Base-by-base conservation (phyloP, 2,329 filamentous ascomycete species). In the Polychaeton citri region DNA sequence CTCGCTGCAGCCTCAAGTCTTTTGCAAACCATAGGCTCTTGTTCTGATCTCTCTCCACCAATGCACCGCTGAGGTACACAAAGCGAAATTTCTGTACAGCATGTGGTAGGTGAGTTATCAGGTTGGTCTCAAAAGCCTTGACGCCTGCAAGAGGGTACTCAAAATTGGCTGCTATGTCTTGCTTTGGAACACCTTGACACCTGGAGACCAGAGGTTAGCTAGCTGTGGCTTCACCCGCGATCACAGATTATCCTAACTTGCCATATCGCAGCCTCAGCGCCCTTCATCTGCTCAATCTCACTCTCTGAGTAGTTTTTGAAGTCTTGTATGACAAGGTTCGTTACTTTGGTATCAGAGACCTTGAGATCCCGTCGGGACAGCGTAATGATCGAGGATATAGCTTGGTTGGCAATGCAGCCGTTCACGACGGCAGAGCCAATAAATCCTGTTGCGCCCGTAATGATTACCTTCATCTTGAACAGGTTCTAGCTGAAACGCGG, bases 361-460 rank as follows among this genome's bases (percentile, higher is more conserved):
- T 60, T 52, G 1, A 72, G 56, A 4, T 62, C 54, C 12, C 63
- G 64, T 7, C 72, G 64, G 3, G 66, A 66, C 8, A 76, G 57
- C 13, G 67, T 63, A 35, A 71, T 53, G 24, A 74, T 54, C 16
- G 65, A 66, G 0, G 64, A 69, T 46, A 77, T 66, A 37, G 50
- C 43, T 2, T 61, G 52, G 40, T 65, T 55, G 2, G 49, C 47
- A 26, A 76, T 59, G 45, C 67, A 69, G 39, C 65, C 62, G 5
- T 55, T 50, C 21, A 76, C 60, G 15, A 72, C 59, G 43, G 65
- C 65, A 19, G 58, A 46, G 35, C 72, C 72, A 20, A 73, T 64
- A 43, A 63, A 62, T 39, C 73, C 72, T 10, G 69, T 76, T 12
- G 58, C 60, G 20, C 72, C 72, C 3, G 69, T 64, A 17, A 77